phyloP scores from a whole-genome alignment of 73 alveolate genomes.

The Paramecium bursaria region DNA sequence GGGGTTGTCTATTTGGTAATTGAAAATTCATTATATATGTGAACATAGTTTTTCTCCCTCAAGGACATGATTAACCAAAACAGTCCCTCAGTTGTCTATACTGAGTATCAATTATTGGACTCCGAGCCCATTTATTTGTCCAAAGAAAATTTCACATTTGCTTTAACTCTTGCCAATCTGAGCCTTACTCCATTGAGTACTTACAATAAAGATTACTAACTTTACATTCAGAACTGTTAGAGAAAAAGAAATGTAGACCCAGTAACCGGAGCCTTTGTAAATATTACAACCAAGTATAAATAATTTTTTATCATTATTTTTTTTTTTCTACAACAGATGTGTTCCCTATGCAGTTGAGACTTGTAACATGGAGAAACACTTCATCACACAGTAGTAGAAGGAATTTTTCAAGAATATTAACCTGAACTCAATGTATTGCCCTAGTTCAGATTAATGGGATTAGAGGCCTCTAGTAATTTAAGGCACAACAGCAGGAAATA shows the following conservation, averaged over 20 bases:
- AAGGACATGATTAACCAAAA: not conserved
- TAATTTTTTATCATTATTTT: not conserved
- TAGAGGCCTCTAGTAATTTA: conserved; percentile 26
- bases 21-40: too few relatives aligned
- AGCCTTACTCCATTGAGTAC: conserved; percentile 3
- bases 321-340: not conserved
- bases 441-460: conserved; percentile 9
- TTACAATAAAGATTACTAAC: not conserved
- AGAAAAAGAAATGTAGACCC: conserved; percentile 3
- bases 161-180: not conserved
- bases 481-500: not conserved
- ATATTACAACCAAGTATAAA: too few relatives aligned
- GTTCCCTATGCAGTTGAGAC: conserved; percentile 33
- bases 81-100: conserved; percentile 32
- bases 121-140: conserved; percentile 21
- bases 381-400: conserved; percentile 11
- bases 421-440: not conserved
- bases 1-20: not conserved
- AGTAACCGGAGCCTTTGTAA: not conserved
- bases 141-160: conserved; percentile 21
- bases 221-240: not conserved
- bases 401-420: not conserved
- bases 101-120: conserved; percentile 19
- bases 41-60: not conserved
- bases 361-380: conserved; percentile 41